phyloP scores from a whole-genome alignment of 176 grass and related monocot species.

The Alopecurus myosuroides region DNA sequence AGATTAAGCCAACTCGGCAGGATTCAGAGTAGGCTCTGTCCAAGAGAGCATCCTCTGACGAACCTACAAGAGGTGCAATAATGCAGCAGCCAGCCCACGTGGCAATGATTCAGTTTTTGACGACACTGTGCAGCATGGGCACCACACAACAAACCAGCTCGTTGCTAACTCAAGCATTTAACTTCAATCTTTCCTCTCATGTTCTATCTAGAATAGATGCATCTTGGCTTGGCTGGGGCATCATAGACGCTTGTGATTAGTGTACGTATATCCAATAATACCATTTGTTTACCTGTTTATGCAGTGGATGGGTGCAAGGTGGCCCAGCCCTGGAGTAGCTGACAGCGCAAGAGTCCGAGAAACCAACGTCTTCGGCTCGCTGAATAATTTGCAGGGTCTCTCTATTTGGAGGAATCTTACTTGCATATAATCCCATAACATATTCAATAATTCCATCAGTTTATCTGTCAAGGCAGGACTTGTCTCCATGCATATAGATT shows the following conservation, averaged over 20 bases:
- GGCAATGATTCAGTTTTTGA: background rate
- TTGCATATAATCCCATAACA: too few relatives aligned
- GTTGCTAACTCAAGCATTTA: background rate
- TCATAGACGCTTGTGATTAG: background rate
- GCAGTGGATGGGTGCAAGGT: background rate
- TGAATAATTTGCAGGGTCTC: background rate
- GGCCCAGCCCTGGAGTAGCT: background rate
- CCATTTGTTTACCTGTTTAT: background rate
- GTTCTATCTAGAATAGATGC: background rate
- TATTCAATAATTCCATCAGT: too few relatives aligned
- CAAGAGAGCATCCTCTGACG: too few relatives aligned
- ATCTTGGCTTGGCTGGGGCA: background rate
- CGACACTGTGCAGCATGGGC: background rate
- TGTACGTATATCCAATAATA: background rate
- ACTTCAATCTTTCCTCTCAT: background rate
- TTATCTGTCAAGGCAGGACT: too few relatives aligned
- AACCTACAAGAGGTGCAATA: background rate
- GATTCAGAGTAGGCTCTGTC: too few relatives aligned
- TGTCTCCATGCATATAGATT: too few relatives aligned
- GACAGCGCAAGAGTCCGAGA: background rate
- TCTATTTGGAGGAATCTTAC: too few relatives aligned
- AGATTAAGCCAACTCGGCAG: too few relatives aligned
- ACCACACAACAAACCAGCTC: too few relatives aligned
- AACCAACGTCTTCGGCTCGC: background rate
- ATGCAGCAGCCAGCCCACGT: background rate